Evolutionary conservation across 1,284 basidiomycete species (phyloP), one percentile per base, ranked within the genome.

Genomic region (Tilletia indica): DNA sequence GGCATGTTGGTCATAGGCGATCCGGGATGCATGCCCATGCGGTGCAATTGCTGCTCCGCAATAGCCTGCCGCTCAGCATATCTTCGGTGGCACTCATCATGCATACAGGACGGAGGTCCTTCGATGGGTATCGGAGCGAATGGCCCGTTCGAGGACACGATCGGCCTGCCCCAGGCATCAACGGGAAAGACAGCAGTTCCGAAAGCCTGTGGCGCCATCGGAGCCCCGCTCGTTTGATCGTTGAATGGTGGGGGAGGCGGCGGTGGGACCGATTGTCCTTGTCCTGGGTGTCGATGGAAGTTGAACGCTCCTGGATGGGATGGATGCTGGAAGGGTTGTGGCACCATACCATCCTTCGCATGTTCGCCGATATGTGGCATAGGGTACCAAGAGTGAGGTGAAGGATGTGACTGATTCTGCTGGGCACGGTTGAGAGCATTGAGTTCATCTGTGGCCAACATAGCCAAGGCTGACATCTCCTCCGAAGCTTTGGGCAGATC

Each of bases 381-480:
- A 11, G n/a, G 38, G 21, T 67, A 67, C 45, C 66, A 67, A 45
- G 21, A 19, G 19, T 12, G 47, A 14, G 66, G 66, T 48, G 66
- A 21, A 12, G 4, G 45, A n/a, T 67, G 45, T 19, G 38, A 4
- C 38, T 64, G 61, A 16, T 34, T 21, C 47, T 75, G 70, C 70
- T 83, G 81, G n/a, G 76, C 76, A 14, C 78, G 73, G 38, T 82
- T 77, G 6, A 83, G 73, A 54, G 81, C 78, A 70, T 78, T 72
- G 6, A 83, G 74, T 69, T 83, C 82, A 71, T 82, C 82, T 51
- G 75, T 76, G 36, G 82, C 82, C 12, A 83, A 76, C 71, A 76
- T 77, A 42, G 82, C 82, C 0, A 83, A 74, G 14, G 82, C 78
- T n/a, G 81, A 81, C 75, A 83, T 83, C 58, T 83, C 81, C 67